Conservation (phyloP, 2,329 filamentous ascomycete genomes). For the Diaporthe velutina region DNA sequence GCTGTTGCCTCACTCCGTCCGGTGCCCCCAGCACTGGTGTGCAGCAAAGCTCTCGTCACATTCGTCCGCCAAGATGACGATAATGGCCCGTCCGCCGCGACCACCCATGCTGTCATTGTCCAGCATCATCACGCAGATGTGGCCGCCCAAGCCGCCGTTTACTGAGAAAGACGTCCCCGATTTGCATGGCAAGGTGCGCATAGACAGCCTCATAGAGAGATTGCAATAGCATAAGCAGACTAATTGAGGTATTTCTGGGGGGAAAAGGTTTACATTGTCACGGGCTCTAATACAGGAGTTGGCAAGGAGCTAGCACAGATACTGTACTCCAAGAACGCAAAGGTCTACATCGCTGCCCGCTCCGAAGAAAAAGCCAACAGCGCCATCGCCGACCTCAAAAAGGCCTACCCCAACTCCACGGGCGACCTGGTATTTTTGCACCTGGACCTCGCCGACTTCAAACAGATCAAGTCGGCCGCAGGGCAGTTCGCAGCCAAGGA, state of each 20-base stretch:
- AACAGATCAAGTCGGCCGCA: slow-evolving; percentile 37
- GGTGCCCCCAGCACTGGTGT: not conserved
- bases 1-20: not conserved
- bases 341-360: slow-evolving; percentile 62
- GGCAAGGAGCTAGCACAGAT: slow-evolving; percentile 34
- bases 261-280: slow-evolving; percentile 32
- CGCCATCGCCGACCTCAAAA: slow-evolving; percentile 40
- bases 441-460: slow-evolving; percentile 42
- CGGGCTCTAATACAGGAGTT: slow-evolving; percentile 34
- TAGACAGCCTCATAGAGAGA: not conserved
- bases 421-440: slow-evolving; percentile 41
- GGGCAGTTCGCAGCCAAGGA: slow-evolving; percentile 35
- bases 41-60: not conserved
- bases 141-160: slow-evolving; percentile 22
- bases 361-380: slow-evolving; percentile 41
- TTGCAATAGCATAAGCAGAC: not conserved
- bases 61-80: not conserved
- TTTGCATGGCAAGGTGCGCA: slow-evolving; percentile 13
- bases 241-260: not conserved
- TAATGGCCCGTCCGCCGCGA: not conserved
- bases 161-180: slow-evolving; percentile 17
- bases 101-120: not conserved
- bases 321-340: slow-evolving; percentile 32
- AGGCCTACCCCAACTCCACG: not conserved
- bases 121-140: slow-evolving; percentile 4